Percentiles rank a stretch among this genome's conserved stretches.
Conservation (phyloP, 2,329 filamentous ascomycete genomes). For the Sporothrix sp. region DNA sequence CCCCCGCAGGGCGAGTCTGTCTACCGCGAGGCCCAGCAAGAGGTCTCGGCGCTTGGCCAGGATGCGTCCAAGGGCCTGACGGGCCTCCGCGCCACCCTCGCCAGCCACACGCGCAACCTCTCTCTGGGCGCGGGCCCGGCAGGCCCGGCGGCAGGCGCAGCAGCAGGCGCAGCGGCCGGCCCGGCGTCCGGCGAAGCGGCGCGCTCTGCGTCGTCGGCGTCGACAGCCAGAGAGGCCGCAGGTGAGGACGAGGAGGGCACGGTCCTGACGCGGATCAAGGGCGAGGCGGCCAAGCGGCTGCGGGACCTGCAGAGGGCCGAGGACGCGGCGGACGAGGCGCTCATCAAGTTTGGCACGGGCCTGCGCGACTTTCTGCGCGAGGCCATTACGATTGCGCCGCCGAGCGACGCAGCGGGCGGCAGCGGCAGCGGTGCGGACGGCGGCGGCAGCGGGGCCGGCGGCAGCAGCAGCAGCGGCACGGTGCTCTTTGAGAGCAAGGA, state of each 20-base stretch:
- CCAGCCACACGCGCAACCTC: conserved; percentile 63
- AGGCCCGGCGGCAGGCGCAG: conserved; percentile 18
- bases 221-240: too few relatives aligned
- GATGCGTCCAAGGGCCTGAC: conserved; percentile 76
- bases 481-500: conserved; percentile 93
- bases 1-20: conserved; percentile 71
- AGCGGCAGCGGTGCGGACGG: neutral
- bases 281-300: conserved; percentile 70
- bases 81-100: conserved; percentile 56
- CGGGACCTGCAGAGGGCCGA: conserved; percentile 88
- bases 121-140: conserved; percentile 44
- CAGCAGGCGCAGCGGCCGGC: too few relatives aligned
- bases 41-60: conserved; percentile 67
- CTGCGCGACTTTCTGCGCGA: conserved; percentile 84
- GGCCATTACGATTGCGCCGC: conserved; percentile 78
- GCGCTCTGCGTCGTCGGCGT: conserved; percentile 9
- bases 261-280: conserved; percentile 65
- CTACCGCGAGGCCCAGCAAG: conserved; percentile 78
- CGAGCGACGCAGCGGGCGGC: conserved; percentile 40
- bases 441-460: conserved; percentile 37
- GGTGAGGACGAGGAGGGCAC: conserved; percentile 32
- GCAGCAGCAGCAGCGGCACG: conserved; percentile 30
- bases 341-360: conserved; percentile 83
- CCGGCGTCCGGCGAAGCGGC: too few relatives aligned
- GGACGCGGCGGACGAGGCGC: conserved; percentile 90